Percentiles rank a stretch among this genome's conserved stretches.
These are phyloP conservation scores for Kondoa subrosea DNA, from an alignment of 768 basidiomycete genomes.

Conservation along the genomic window DNA sequence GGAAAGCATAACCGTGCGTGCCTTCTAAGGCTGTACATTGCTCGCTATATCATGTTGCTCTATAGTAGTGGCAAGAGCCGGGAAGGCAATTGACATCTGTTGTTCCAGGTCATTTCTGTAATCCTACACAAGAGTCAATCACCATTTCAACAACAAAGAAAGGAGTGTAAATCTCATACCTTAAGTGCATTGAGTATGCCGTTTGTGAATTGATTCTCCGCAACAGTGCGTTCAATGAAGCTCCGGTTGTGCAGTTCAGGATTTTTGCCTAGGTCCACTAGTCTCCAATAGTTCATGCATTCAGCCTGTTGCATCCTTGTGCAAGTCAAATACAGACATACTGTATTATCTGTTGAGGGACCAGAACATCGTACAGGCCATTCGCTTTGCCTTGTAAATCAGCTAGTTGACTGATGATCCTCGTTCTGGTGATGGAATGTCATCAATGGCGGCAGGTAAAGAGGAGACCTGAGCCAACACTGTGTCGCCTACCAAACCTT, in stretches of 20 bases:
- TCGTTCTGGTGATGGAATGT: neutral
- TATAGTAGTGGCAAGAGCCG: too few species aligned
- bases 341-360: neutral
- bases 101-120: too few species aligned
- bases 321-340: neutral
- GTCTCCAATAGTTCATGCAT: constrained; percentile 10
- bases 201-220: constrained; percentile 29
- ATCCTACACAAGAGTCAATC: too few species aligned
- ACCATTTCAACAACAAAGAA: neutral
- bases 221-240: constrained; percentile 25
- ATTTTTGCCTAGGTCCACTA: constrained; percentile 27
- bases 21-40: too few species aligned
- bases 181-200: constrained; percentile 26
- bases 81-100: too few species aligned
- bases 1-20: too few species aligned
- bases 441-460: neutral
- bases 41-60: too few species aligned
- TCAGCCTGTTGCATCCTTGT: neutral
- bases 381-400: neutral
- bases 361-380: neutral
- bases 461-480: neutral
- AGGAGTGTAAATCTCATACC: constrained; percentile 9
- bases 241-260: constrained; percentile 26
- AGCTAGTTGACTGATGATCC: neutral
- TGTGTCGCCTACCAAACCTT: neutral